Evolutionary conservation across 257 asterid genomes (phyloP), one percentile per base, ranked within the genome.

Genomic region (Solanum clarkiae): DNA sequence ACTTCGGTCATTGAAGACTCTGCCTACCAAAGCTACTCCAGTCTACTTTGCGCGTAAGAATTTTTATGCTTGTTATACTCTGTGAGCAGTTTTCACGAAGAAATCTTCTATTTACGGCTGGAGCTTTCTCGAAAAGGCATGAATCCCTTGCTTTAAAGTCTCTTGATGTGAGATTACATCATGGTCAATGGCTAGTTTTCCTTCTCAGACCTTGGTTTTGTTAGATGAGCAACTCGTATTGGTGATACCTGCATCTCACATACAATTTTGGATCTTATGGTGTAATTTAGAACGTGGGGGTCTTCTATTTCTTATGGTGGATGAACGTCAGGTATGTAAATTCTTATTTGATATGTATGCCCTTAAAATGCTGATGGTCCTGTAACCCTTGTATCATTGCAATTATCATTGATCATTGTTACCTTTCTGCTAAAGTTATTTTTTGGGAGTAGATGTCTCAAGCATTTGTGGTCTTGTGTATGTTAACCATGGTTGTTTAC

Each of bases 1-100:
- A 53, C 96, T 94, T 55, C 92, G 98, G 86, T 92, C 98, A 14
- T 71, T 95, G 93, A 96, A 95, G 94, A 95, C 98, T 20, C 26
- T 92, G 55, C 91, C 89, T 80, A 92, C 95, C 49, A 92, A 92
- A 86, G 88, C 91, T 11, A 91, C 94, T 42, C 94, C 95, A 4
- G 89, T 92, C 75, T 90, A 91, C 90, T 85, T 88, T 92, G 88
- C 93, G 85, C 88, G 94, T 92, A 89, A 82, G 80, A 44, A 44
- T 59, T 75, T 16, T 66, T 17, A 59, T 45, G 7, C 40, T 82
- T 62, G 29, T 79, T 53, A 36, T 36, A 36, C 68, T 84, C 60
- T 70, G 57, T 65, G 84, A 83, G 71, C 91, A 92, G 94, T 92
- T 92, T 81, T 91, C 95, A 14, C 88, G 94, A 22, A 90, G 95